These are phyloP conservation scores for Trichoderma gracile DNA, from an alignment of 2,329 filamentous ascomycete genomes.

Conservation along the genomic window DNA sequence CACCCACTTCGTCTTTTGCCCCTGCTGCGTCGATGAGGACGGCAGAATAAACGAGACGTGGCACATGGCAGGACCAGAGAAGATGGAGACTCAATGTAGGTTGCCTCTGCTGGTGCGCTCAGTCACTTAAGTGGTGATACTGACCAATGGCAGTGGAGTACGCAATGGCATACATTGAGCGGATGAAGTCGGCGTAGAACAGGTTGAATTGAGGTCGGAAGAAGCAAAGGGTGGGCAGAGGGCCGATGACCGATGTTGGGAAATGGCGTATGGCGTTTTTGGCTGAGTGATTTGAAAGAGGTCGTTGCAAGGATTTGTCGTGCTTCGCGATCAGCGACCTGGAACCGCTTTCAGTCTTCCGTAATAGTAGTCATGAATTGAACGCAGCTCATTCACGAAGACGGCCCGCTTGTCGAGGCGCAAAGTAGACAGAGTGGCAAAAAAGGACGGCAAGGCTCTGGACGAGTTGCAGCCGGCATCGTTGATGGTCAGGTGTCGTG, in stretches of 20 bases:
- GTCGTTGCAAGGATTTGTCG: constrained; percentile 6
- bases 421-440: constrained; percentile 13
- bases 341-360: constrained; percentile 4
- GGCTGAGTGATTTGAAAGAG: constrained; percentile 13
- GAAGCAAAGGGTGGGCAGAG: background rate
- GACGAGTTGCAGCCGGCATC: constrained; percentile 6
- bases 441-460: background rate
- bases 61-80: constrained; percentile 24
- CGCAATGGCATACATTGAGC: constrained; percentile 24
- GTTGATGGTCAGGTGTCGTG: constrained; percentile 17
- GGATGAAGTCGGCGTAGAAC: constrained; percentile 15
- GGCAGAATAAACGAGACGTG: constrained; percentile 25
- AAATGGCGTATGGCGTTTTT: constrained; percentile 8
- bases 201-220: background rate
- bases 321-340: constrained; percentile 12
- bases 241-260: constrained; percentile 7
- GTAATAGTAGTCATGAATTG: constrained; percentile 5
- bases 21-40: constrained; percentile 24
- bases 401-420: background rate
- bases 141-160: constrained; percentile 24
- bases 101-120: background rate
- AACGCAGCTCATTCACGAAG: constrained; percentile 8
- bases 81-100: constrained; percentile 26
- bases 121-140: constrained; percentile 11
- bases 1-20: constrained; percentile 24